These are phyloP conservation scores for Microstegium vimineum DNA, from an alignment of 176 grass and related monocot genomes.

Conservation along the genomic window DNA sequence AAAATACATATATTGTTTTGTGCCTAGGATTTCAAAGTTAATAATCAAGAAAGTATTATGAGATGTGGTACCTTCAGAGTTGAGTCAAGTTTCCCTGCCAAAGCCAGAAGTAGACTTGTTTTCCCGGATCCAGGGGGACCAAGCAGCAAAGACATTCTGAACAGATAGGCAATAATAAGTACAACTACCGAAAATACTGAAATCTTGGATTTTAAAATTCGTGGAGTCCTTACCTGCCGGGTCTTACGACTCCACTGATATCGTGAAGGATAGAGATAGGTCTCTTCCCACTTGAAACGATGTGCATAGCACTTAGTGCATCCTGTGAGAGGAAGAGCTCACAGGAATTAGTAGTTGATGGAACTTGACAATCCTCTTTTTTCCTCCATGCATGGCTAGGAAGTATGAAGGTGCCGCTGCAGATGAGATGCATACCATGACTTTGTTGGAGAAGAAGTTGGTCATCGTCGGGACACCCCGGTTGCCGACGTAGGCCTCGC, in stretches of 20 bases:
- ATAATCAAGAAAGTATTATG: neutral
- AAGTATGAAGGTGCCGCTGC: neutral
- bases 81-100: slow-evolving; percentile 85
- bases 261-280: slow-evolving; percentile 74
- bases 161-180: neutral
- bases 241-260: slow-evolving; percentile 74
- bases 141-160: slow-evolving; percentile 86
- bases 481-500: slow-evolving; percentile 87
- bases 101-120: slow-evolving; percentile 76
- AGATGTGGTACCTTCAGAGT: slow-evolving; percentile 54
- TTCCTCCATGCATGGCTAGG: neutral
- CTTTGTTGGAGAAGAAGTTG: slow-evolving; percentile 91
- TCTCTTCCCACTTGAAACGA: slow-evolving; percentile 66
- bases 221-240: slow-evolving; percentile 50
- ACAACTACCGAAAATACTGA: neutral
- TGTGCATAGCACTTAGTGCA: slow-evolving; percentile 56
- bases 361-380: neutral
- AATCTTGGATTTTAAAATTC: neutral
- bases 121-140: slow-evolving; percentile 95
- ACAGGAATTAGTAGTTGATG: slow-evolving; percentile 28
- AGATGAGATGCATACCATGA: slow-evolving; percentile 43
- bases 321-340: slow-evolving; percentile 33
- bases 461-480: slow-evolving; percentile 70
- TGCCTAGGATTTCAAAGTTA: neutral
- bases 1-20: neutral